phyloP scores from a whole-genome alignment of 2,329 filamentous ascomycete genomes.

The Sarocladiaceae sp. region DNA sequence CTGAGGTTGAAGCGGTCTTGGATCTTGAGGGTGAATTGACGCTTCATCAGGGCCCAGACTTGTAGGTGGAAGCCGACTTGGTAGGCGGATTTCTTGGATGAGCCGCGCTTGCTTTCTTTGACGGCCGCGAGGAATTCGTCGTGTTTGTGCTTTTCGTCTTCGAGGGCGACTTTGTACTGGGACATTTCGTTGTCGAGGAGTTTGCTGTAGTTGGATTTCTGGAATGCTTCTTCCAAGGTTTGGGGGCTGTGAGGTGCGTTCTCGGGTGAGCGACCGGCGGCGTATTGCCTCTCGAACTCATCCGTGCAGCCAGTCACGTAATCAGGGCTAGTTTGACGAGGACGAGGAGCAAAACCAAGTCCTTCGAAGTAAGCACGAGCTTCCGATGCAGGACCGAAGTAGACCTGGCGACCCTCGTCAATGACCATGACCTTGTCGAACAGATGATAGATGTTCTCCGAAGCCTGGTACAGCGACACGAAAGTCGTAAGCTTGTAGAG shows the following conservation, averaged over 20 bases:
- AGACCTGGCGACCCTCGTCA: slow-evolving; percentile 70
- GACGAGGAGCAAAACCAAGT: slow-evolving; percentile 70
- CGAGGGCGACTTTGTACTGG: slow-evolving; percentile 60
- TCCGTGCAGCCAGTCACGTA: slow-evolving; percentile 81
- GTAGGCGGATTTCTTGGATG: slow-evolving; percentile 74
- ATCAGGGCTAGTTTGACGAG: slow-evolving; percentile 75
- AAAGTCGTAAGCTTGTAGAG: slow-evolving; percentile 82
- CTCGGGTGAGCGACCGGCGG: slow-evolving; percentile 57
- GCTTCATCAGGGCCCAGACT: slow-evolving; percentile 76
- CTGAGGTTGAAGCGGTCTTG: slow-evolving; percentile 77
- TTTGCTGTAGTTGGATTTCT: slow-evolving; percentile 55
- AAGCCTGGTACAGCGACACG: slow-evolving; percentile 82
- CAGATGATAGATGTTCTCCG: slow-evolving; percentile 72
- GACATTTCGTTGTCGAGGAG: slow-evolving; percentile 62
- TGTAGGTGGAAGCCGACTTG: slow-evolving; percentile 79
- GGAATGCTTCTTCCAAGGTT: slow-evolving; percentile 65
- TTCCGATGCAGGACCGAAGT: slow-evolving; percentile 64
- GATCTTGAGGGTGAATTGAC: slow-evolving; percentile 81
- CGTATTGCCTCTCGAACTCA: slow-evolving; percentile 76
- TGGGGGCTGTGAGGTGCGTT: slow-evolving; percentile 68
- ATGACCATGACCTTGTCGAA: slow-evolving; percentile 86
- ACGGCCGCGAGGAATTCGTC: slow-evolving; percentile 76
- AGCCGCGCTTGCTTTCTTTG: slow-evolving; percentile 71
- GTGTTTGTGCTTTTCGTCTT: slow-evolving; percentile 61
- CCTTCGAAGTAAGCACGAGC: slow-evolving; percentile 72